A percentile compares a stretch with the other conserved stretches of the same genome.
phyloP scores from a whole-genome alignment of 768 basidiomycete species.

The Symmetrospora coprosmae region DNA sequence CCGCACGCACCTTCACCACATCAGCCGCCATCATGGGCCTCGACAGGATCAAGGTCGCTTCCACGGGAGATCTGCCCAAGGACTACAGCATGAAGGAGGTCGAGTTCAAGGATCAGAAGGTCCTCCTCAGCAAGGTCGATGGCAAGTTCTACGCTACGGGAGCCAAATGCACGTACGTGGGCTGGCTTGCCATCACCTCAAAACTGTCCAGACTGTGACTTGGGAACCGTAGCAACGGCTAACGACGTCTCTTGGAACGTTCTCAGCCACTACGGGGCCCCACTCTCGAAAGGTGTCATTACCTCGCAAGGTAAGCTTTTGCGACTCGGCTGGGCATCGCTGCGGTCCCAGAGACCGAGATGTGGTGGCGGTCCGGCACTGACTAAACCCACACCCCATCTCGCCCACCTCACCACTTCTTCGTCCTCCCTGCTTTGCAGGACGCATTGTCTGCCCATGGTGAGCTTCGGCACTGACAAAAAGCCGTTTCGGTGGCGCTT shows the following conservation, averaged over 20 bases:
- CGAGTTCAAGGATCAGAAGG: slow-evolving; percentile 10
- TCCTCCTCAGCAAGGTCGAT: slow-evolving; percentile 14
- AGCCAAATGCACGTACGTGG: slow-evolving; percentile 13
- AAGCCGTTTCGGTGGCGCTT: too few species aligned
- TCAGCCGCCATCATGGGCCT: background rate
- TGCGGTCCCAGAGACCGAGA: too few species aligned
- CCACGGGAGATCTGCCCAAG: slow-evolving; percentile 6
- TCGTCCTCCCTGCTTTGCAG: too few species aligned
- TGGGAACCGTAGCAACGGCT: background rate
- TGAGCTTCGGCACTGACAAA: too few species aligned
- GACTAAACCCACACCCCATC: too few species aligned
- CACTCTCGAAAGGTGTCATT: slow-evolving; percentile 10
- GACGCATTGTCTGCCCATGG: too few species aligned
- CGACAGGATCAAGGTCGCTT: slow-evolving; percentile 10
- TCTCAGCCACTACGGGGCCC: slow-evolving; percentile 8
- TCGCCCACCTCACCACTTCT: too few species aligned
- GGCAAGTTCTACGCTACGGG: slow-evolving; percentile 14
- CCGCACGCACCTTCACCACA: background rate
- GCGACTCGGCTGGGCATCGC: too few species aligned
- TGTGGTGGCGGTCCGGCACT: too few species aligned
- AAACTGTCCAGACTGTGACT: too few species aligned
- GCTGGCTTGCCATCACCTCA: slow-evolving; percentile 3
- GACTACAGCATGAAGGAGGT: slow-evolving; percentile 12
- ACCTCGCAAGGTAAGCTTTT: background rate
- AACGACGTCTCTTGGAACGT: background rate